Evolutionary conservation across 2,329 filamentous ascomycete genomes (phyloP).

Genomic region (Whalleya microplaca): DNA sequence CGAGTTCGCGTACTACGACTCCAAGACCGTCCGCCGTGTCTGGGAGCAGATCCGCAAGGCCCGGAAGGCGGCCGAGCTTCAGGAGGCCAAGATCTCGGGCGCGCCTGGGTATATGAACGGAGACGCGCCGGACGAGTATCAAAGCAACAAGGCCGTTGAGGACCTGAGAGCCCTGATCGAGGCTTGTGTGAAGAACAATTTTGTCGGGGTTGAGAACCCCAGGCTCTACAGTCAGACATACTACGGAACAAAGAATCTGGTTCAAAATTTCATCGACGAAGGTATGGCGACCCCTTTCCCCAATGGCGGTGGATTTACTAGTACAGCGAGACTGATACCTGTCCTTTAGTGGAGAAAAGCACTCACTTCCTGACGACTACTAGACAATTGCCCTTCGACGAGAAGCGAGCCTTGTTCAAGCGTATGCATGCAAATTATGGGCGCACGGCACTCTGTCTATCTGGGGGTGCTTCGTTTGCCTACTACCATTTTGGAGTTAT

Average conservation of each 20-base stretch:
- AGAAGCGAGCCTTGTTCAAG: slow-evolving; percentile 83
- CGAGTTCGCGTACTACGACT: slow-evolving; percentile 85
- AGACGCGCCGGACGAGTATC: slow-evolving; percentile 38
- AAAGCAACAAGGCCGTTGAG: slow-evolving; percentile 61
- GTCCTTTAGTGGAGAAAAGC: slow-evolving; percentile 60
- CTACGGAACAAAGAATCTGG: slow-evolving; percentile 93
- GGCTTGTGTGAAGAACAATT: slow-evolving; percentile 96
- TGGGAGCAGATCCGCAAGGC: slow-evolving; percentile 73
- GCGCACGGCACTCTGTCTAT: slow-evolving; percentile 88
- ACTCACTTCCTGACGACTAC: slow-evolving; percentile 72
- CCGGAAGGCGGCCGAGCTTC: slow-evolving; percentile 61
- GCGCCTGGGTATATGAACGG: slow-evolving; percentile 43
- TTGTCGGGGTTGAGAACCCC: slow-evolving; percentile 91
- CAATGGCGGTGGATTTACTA: slow-evolving; percentile 23
- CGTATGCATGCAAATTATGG: slow-evolving; percentile 90
- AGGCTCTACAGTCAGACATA: slow-evolving; percentile 97
- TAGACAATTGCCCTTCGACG: slow-evolving; percentile 67
- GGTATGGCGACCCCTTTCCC: slow-evolving; percentile 47
- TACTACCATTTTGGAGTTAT: slow-evolving; percentile 97
- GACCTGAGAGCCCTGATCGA: slow-evolving; percentile 80
- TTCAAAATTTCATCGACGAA: slow-evolving; percentile 90
- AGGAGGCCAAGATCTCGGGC: slow-evolving; percentile 40
- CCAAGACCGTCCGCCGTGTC: slow-evolving; percentile 77
- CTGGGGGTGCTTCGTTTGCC: slow-evolving; percentile 90
- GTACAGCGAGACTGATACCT: slow-evolving; percentile 2